Evolutionary conservation across 2,329 filamentous ascomycete species (phyloP), one percentile per base, ranked within the genome.

Genomic region (Cladosporium sp.): DNA sequence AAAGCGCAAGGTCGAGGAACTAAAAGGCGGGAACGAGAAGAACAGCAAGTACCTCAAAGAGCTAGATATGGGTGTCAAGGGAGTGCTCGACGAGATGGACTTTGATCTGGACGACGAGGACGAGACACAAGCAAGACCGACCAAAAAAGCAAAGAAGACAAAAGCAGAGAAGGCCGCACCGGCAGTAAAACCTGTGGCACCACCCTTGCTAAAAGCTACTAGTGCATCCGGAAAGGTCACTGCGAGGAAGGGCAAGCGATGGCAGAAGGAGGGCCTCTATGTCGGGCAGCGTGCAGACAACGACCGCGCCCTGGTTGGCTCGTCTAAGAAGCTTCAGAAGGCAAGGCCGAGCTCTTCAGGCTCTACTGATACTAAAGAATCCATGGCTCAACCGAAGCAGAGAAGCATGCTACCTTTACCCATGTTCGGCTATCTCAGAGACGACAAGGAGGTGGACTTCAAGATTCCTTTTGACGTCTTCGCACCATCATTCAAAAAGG

Each of bases 401-500:
- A 77, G 87, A 22, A 56, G 61, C 9, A 60, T 68, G 56, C 62
- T 72, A 54, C 58, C 68, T 13, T 58, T 72, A 35, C 71, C 71
- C 9, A 73, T 73, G 70, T 73, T 70, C 49, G 57, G 58, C 17
- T 71, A 71, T 55, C 74, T 97, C 58, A 19, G n/a, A 36, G 82
- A 91, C 55, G 48, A 78, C n/a, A 66, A 83, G 59, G 88, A 74
- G 24, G 70, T 71, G 24, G 86, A 95, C 70, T 97, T 96, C 75
- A 91, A 91, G 73, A 78, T 99, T 28, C 94, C 94, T 0, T 97
- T 85, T 68, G 89, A 96, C 70, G 80, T 96, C 48, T 97, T 93
- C 78, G 89, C 91, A 55, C 93, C 93, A 2, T 82, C 96, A 19
- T 88, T 90, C 3, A 66, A 62, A 37, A 68, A 68, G 45, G 91